Base-by-base conservation (phyloP, 805 yeast genomes). In the Pichia insulana region DNA sequence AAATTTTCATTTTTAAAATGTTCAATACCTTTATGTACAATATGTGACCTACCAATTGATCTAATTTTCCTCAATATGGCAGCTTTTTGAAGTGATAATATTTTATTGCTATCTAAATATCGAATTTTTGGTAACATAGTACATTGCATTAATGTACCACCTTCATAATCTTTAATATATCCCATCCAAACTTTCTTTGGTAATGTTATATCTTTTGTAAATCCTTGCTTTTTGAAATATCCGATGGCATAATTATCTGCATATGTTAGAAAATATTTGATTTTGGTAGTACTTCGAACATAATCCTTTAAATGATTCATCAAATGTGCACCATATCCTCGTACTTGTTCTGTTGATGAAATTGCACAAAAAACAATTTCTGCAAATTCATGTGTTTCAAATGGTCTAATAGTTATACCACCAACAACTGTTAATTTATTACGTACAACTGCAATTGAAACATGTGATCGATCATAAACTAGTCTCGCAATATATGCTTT, bases 231-330 rank as follows among this genome's bases (percentile, higher is more conserved):
- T 56, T 90, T 90, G 71, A 92, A 92, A 62, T 90, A 92, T 2
- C 99, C 99, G 62, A 92, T 90, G 43, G 99, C 99, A 62, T 92
- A 92, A 64, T 92, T 92, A 69, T 92, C 99, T 4, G 99, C 99
- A 65, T 92, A 90, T 1, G 97, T 90, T 48, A 90, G 63, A 57
- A 90, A 90, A 60, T 90, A 81, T 63, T 78, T 80, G 43, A 90
- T 81, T 22, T 82, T 84, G 8, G 94, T 77, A 0, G 97, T 88
- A 17, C 87, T 81, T 51, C 87, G 71, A 33, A 92, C 97, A 61
- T 90, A 92, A 63, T 92, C 98, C 58, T 92, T 92, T 52, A 92
- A 68, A 65, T 92, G 99, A 61, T 92, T 92, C 99, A 92, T 92
- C 56, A 92, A 63, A 63, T 92, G 98, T 0, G 98, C 98, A 63